These are phyloP conservation scores for Aspergillus homomorphus DNA, from an alignment of 495 filamentous ascomycete genomes.

Conservation along the genomic window DNA sequence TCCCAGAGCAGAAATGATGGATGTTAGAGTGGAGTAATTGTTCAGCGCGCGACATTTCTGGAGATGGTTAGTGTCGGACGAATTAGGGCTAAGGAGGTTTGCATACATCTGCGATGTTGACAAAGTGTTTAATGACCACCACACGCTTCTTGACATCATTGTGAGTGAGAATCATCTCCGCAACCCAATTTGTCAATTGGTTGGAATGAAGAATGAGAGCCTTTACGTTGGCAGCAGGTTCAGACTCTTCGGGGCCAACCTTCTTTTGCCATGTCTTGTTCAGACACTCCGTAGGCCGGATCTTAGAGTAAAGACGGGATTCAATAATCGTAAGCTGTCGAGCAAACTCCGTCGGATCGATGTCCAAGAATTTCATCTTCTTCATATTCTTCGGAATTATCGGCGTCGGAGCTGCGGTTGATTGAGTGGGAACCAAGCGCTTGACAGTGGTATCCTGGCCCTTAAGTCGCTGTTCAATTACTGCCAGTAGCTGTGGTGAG, in stretches of 20 bases:
- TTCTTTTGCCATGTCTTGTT: constrained; percentile 99
- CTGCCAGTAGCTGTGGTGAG: constrained; percentile 71
- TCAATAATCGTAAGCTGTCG: constrained; percentile 96
- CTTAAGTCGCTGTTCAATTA: constrained; percentile 80
- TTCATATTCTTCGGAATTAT: constrained; percentile 99
- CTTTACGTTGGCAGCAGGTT: constrained; percentile 92
- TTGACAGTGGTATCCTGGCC: constrained; percentile 88
- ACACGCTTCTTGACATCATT: constrained; percentile 92
- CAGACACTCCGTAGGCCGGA: constrained; percentile 90
- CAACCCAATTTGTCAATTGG: constrained; percentile 98
- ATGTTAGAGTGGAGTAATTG: constrained; percentile 97
- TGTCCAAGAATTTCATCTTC: constrained; percentile 98
- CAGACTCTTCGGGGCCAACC: constrained; percentile 72
- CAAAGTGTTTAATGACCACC: constrained; percentile 97
- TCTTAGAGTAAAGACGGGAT: constrained; percentile 89
- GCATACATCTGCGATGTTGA: constrained; percentile 83
- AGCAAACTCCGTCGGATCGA: constrained; percentile 92
- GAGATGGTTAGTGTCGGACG: constrained; percentile 20
- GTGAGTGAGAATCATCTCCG: constrained; percentile 98
- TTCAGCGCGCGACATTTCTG: constrained; percentile 93
- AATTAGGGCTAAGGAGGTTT: not conserved
- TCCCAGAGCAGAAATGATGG: constrained; percentile 92
- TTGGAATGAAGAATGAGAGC: constrained; percentile 96
- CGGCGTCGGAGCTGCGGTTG: constrained; percentile 71
- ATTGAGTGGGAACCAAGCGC: constrained; percentile 80